Evolutionary conservation across 2,329 filamentous ascomycete species (phyloP).

Genomic region (Phialophora macrospora): DNA sequence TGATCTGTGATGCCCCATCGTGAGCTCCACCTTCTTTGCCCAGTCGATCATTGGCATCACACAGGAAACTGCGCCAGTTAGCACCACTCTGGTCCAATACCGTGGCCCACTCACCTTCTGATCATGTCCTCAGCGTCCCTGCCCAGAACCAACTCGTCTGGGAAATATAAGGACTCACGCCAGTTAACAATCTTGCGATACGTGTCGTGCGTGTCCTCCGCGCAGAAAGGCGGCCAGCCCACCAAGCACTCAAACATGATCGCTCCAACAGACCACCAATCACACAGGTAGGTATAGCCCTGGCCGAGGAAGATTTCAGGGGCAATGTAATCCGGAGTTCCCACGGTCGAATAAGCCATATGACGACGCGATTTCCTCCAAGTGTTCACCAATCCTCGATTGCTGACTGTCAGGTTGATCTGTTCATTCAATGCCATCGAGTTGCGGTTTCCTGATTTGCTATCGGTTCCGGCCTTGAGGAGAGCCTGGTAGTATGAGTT

Average conservation of each 20-base stretch:
- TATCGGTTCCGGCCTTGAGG: slow-evolving; percentile 74
- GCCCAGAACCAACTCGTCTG: slow-evolving; percentile 88
- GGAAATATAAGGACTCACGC: slow-evolving; percentile 94
- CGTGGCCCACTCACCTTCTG: slow-evolving; percentile 67
- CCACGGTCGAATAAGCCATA: slow-evolving; percentile 97
- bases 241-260: slow-evolving; percentile 99
- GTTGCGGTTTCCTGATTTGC: slow-evolving; percentile 77
- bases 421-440: slow-evolving; percentile 91
- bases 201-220: slow-evolving; percentile 94
- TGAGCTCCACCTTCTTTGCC: slow-evolving; percentile 66
- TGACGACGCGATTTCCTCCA: slow-evolving; percentile 95
- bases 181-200: slow-evolving; percentile 99
- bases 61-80: slow-evolving; percentile 73
- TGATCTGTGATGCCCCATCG: slow-evolving; percentile 87
- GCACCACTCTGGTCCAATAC: slow-evolving; percentile 25
- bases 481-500: slow-evolving; percentile 98
- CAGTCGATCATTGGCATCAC: slow-evolving; percentile 89
- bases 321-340: slow-evolving; percentile 97
- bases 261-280: slow-evolving; percentile 98
- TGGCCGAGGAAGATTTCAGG: slow-evolving; percentile 97
- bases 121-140: slow-evolving; percentile 90
- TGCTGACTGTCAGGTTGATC: slow-evolving; percentile 97
- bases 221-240: slow-evolving; percentile 98
- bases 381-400: slow-evolving; percentile 96
- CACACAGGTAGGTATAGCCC: slow-evolving; percentile 94